Evolutionary conservation across 306 rosid species (phyloP).

Genomic region (Delonix regia): DNA sequence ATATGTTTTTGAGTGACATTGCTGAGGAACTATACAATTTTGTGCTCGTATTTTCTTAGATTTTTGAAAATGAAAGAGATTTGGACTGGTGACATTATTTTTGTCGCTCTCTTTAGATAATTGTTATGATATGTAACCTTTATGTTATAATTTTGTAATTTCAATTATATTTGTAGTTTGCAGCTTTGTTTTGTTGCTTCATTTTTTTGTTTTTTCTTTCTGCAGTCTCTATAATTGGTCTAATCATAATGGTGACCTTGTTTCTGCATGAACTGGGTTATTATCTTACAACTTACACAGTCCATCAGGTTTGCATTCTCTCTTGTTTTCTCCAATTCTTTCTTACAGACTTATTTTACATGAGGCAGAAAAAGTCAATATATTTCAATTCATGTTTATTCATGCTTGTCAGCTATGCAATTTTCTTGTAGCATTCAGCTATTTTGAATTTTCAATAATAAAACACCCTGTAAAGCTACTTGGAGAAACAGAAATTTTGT

Average conservation of each 20-base stretch:
- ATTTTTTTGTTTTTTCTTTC: not conserved
- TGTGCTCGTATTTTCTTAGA: not conserved
- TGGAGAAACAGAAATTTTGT: not conserved
- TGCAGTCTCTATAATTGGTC: conserved; percentile 78
- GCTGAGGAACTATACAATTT: not conserved
- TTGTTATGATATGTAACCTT: not conserved
- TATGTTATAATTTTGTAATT: not conserved
- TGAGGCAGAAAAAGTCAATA: not conserved
- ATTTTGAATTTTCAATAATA: not conserved
- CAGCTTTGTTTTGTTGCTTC: not conserved
- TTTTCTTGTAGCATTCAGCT: not conserved
- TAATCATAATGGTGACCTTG: conserved; percentile 76
- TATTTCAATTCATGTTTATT: not conserved
- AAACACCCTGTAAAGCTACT: not conserved
- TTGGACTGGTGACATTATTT: not conserved
- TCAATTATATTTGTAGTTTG: not conserved
- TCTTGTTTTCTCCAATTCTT: not conserved
- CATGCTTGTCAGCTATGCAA: not conserved
- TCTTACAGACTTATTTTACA: not conserved
- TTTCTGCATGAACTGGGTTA: conserved; percentile 91
- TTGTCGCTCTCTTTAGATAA: not conserved
- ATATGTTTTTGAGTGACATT: not conserved
- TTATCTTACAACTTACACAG: conserved; percentile 79
- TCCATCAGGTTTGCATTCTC: conserved; percentile 72
- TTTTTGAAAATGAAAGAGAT: not conserved